Conservation (phyloP, 306 rosid species). For the Erythrophleum fordii region DNA sequence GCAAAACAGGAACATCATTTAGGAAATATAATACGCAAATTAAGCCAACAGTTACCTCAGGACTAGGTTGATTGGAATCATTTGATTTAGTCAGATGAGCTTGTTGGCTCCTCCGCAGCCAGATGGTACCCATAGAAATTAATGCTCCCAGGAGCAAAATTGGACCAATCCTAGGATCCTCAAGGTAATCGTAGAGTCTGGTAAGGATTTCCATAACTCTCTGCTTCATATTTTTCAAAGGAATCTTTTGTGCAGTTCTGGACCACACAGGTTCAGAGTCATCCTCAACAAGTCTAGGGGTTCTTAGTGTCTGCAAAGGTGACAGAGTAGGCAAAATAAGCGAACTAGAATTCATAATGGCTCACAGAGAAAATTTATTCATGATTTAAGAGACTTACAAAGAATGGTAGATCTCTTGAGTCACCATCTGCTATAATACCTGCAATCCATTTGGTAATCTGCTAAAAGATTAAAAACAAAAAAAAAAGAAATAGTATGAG, state of each 20-base stretch:
- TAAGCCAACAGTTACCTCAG: slow-evolving; percentile 52
- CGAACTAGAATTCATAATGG: background rate
- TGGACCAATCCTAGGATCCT: slow-evolving; percentile 93
- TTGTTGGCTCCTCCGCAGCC: slow-evolving; percentile 78
- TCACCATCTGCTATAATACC: slow-evolving; percentile 82
- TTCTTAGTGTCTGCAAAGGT: slow-evolving; percentile 63
- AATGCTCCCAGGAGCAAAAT: slow-evolving; percentile 79
- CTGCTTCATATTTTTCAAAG: slow-evolving; percentile 56
- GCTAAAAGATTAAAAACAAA: slow-evolving; percentile 29
- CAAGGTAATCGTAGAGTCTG: slow-evolving; percentile 52
- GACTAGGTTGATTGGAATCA: slow-evolving; percentile 50
- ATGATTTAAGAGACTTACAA: slow-evolving; percentile 55
- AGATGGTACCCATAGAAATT: slow-evolving; percentile 69
- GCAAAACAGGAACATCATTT: background rate
- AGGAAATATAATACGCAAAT: slow-evolving; percentile 1
- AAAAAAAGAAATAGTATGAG: background rate
- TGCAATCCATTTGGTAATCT: slow-evolving; percentile 84
- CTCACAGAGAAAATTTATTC: slow-evolving; percentile 1
- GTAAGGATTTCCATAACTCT: slow-evolving; percentile 40
- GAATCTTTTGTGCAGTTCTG: slow-evolving; percentile 53
- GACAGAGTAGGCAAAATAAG: slow-evolving; percentile 5
- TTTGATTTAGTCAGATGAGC: slow-evolving; percentile 41
- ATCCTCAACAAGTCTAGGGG: slow-evolving; percentile 79
- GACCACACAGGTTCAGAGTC: slow-evolving; percentile 70
- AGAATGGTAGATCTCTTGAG: slow-evolving; percentile 81